Percentiles rank a stretch among this genome's conserved stretches.
phyloP scores from a whole-genome alignment of 768 basidiomycete species.

The Gyrodon lividus region DNA sequence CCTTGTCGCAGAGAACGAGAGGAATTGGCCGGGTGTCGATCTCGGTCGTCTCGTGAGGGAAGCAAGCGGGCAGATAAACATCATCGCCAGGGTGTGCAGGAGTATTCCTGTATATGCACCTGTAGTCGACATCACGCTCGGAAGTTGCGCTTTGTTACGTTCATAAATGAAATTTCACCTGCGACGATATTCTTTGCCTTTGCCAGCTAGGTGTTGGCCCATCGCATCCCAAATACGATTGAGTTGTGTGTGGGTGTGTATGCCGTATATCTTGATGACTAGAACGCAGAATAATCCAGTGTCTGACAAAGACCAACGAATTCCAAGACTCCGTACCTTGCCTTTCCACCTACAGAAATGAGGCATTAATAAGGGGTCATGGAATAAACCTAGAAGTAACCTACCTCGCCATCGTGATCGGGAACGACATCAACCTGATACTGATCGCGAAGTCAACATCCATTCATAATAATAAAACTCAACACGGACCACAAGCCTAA shows the following conservation, averaged over 20 bases:
- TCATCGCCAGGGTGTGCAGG: conserved; percentile 37
- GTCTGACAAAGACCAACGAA: background rate
- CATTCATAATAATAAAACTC: background rate
- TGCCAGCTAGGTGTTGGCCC: conserved; percentile 39
- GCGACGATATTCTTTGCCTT: conserved; percentile 51
- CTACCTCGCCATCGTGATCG: conserved; percentile 35
- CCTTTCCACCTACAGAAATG: conserved; percentile 33
- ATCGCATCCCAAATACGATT: conserved; percentile 50
- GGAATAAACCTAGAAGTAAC: background rate
- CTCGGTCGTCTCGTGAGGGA: conserved; percentile 39
- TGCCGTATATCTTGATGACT: conserved; percentile 51
- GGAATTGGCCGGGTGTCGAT: conserved; percentile 14
- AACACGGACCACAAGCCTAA: conserved; percentile 47
- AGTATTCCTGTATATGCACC: conserved; percentile 45
- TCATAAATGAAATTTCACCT: conserved; percentile 36
- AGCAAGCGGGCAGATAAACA: conserved; percentile 50
- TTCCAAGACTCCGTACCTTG: conserved; percentile 32
- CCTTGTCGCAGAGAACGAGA: conserved; percentile 42
- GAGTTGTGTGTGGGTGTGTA: conserved; percentile 49
- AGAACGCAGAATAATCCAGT: background rate
- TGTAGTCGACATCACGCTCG: conserved; percentile 15
- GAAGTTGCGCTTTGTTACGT: background rate
- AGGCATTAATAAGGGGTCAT: background rate
- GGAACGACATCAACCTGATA: conserved; percentile 50
- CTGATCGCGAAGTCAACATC: conserved; percentile 23